Percentiles rank a stretch among this genome's conserved stretches.
These are phyloP conservation scores for Talaromyces wortmannii DNA, from an alignment of 495 filamentous ascomycete genomes.

Conservation along the genomic window DNA sequence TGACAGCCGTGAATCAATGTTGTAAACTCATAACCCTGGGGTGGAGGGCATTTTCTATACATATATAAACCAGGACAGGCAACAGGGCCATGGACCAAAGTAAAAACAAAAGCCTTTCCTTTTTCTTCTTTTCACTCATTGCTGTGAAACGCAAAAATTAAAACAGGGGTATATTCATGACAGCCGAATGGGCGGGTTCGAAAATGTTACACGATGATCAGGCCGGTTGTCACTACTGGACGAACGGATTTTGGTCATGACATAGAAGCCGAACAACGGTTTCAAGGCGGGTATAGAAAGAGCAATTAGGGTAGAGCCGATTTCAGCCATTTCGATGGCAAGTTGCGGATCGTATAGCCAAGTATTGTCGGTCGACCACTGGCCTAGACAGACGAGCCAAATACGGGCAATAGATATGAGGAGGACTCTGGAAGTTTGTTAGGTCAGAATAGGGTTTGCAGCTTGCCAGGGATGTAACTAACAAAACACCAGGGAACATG, in stretches of 20 bases:
- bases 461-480: slow-evolving; percentile 5
- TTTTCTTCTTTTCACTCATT: too few species aligned
- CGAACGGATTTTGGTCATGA: neutral
- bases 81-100: too few species aligned
- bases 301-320: slow-evolving; percentile 35
- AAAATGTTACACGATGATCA: neutral
- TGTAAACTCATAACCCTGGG: too few species aligned
- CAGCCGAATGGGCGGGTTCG: neutral
- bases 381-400: slow-evolving; percentile 31
- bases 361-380: slow-evolving; percentile 30
- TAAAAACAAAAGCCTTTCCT: too few species aligned
- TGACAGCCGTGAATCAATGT: too few species aligned
- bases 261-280: slow-evolving; percentile 23
- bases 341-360: slow-evolving; percentile 41
- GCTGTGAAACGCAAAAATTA: neutral
- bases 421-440: slow-evolving; percentile 22
- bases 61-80: too few species aligned
- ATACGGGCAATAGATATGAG: slow-evolving; percentile 33
- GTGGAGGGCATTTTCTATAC: too few species aligned
- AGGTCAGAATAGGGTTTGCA: too few species aligned
- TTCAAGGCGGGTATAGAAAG: slow-evolving; percentile 39
- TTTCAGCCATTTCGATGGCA: slow-evolving; percentile 35
- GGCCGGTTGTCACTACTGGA: neutral
- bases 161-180: neutral
- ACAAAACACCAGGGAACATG: slow-evolving; percentile 40